Evolutionary conservation across 2,329 filamentous ascomycete genomes (phyloP), one percentile per base, ranked within the genome.

Genomic region (Lachnellula cervina): DNA sequence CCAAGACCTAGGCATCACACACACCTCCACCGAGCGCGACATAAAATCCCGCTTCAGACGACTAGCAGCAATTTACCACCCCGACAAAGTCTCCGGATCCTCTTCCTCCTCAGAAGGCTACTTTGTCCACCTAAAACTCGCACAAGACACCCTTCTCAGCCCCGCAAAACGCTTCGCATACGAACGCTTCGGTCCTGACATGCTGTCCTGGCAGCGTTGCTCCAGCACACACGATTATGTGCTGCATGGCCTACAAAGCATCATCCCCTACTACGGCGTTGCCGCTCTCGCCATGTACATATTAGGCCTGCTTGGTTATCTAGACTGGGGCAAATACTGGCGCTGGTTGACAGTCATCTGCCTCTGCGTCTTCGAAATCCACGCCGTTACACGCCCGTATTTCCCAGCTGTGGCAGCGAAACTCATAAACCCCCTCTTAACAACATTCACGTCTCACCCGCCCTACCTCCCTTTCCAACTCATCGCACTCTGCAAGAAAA

Each of bases 41-140:
- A 82, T 99, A 69, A 94, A 95, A 73, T 87, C 87, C 21, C 84
- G 86, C 52, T 97, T 97, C 76, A 84, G 94, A 59, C 84, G 89
- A 37, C 78, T 96, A 61, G 83, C 82, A 37, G 82, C 83, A 23
- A 72, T 80, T 50, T 76, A 84, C 73, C 94, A 99, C 72, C 94
- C 94, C 0, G 94, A 99, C 76, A 97, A 99, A 74, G 65, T 69
- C 7, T 59, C 63, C 11, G 56, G 61, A 6, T 52, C 58, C 21
- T 55, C 63, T 21, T 47, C 61, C 19, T 61, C 71, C 23, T 69
- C 71, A 44, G 71, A 72, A 43, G 72, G 68, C 66, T 80, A 86
- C 72, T 97, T 96, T 72, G 84, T 97, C 47, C 84, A 88, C 66
- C 80, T 97, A 66, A 93, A 92, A 76, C 77, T 85, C 46, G 91